These are phyloP conservation scores for Trichosporon asahii DNA, from an alignment of 1,284 basidiomycete species.

Conservation along the genomic window DNA sequence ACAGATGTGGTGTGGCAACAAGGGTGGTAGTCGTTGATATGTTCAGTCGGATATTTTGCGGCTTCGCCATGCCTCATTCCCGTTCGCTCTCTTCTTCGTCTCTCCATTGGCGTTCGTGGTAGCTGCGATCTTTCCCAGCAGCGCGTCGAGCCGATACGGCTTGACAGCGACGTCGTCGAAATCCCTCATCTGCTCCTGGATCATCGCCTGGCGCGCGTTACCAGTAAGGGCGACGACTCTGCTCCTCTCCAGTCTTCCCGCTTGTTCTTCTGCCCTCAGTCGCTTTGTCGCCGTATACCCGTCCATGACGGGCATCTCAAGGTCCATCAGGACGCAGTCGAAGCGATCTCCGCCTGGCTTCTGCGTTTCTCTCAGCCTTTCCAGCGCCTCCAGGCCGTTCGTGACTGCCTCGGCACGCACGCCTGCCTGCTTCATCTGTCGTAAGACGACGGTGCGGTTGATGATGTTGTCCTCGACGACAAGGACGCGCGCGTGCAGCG, in stretches of 20 bases:
- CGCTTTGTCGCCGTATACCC: constrained; percentile 14
- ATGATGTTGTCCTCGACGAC: constrained; percentile 40
- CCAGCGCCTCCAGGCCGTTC: constrained; percentile 52
- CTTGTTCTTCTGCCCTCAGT: constrained; percentile 14
- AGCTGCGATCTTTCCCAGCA: constrained; percentile 33
- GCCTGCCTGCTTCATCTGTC: constrained; percentile 15
- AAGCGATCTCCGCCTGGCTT: constrained; percentile 17
- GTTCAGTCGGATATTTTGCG: too few species aligned
- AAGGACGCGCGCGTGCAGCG: constrained; percentile 27
- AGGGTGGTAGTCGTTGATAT: too few species aligned
- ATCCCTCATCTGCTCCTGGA: constrained; percentile 14
- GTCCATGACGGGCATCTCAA: constrained; percentile 44
- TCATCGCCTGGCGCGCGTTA: constrained; percentile 19
- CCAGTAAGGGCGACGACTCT: constrained; percentile 19
- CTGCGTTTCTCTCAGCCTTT: constrained; percentile 34
- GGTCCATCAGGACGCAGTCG: constrained; percentile 47
- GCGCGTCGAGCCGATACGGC: constrained; percentile 39
- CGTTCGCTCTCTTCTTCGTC: background rate
- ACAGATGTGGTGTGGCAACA: too few species aligned
- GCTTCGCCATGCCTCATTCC: too few species aligned
- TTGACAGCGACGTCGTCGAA: constrained; percentile 40
- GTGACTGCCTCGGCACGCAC: constrained; percentile 40
- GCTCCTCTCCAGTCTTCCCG: background rate
- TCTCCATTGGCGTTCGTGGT: background rate
- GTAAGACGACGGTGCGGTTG: constrained; percentile 32